Conservation (phyloP, 441 rosid species). For the Populus hybrid region DNA sequence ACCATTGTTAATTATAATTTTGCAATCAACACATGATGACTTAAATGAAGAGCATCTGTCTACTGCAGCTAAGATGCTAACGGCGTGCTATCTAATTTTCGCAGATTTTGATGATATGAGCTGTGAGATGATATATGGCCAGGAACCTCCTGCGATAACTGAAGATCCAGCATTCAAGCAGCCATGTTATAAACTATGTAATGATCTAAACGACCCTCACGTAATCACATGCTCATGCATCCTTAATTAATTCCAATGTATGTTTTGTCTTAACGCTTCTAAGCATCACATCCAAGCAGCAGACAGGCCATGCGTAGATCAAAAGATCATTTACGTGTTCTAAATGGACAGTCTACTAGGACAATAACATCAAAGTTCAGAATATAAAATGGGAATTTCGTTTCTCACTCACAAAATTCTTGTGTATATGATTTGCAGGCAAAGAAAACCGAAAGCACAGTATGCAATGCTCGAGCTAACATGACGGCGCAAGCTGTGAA, state of each 20-base stretch:
- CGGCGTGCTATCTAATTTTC: conserved; percentile 17
- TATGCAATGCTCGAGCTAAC: conserved; percentile 39
- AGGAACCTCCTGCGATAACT: conserved; percentile 57
- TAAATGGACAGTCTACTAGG: background rate
- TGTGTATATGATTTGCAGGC: conserved; percentile 42
- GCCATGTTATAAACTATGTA: conserved; percentile 86
- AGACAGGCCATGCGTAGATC: background rate
- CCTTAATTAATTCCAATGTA: background rate
- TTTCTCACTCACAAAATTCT: conserved; percentile 4
- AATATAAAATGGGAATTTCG: background rate
- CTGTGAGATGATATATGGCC: conserved; percentile 89
- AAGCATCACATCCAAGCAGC: background rate
- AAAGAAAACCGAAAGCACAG: conserved; percentile 54
- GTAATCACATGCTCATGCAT: background rate
- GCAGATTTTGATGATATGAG: conserved; percentile 95
- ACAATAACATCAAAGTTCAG: background rate
- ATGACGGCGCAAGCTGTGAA: background rate
- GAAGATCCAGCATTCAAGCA: conserved; percentile 84
- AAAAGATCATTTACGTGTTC: background rate
- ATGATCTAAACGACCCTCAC: conserved; percentile 9
- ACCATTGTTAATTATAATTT: background rate
- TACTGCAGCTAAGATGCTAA: background rate
- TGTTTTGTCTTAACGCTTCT: background rate
- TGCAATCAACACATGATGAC: conserved; percentile 2
- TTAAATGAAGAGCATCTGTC: background rate